Evolutionary conservation across 2,329 filamentous ascomycete genomes (phyloP), one percentile per base, ranked within the genome.

Genomic region (Colletotrichum limetticola): DNA sequence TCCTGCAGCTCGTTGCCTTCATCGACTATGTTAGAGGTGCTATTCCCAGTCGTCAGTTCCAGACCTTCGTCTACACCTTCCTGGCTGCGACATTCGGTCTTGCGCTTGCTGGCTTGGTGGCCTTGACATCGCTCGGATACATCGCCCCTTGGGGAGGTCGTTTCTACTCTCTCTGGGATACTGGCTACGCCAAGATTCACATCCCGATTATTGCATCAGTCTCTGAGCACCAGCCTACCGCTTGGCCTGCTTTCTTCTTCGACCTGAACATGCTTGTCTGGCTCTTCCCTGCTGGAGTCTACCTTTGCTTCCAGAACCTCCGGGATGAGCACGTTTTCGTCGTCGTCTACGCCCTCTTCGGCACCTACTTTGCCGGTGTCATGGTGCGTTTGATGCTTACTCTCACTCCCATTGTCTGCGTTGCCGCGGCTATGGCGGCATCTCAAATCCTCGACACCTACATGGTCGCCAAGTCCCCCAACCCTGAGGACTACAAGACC

Each of bases 141-240:
- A 97, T 99, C 83, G 97, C 97, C 26, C 97, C 97, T 22, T 99
- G 97, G 97, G 95, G 94, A 79, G 97, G 97, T 75, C 95, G 97
- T 78, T 99, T 99, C 90, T 99, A 99, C 87, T 99, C 97, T 26
- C 91, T 99, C 37, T 99, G 96, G 95, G 97, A 99, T 82, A 99
- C 97, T 6, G 93, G 95, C 78, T 99, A 99, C 81, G 97, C 97
- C 79, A 99, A 99, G 89, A 97, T 98, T 76, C 97, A 99, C 81
- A 99, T 99, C 81, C 97, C 97, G 74, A 99, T 99, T 81, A 99
- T 99, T 82, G 97, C 97, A 4, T 99, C 97, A n/a, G 97, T 99
- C 59, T 99, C 97, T 1, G 97, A 99, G 86, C 97, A 99, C 86
- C 97, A 99, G 86, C 97, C 97, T 67, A 99, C 97, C 49, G 97